Evolutionary conservation across 805 yeast species (phyloP).

Genomic region (Metschnikowia hibisci): DNA sequence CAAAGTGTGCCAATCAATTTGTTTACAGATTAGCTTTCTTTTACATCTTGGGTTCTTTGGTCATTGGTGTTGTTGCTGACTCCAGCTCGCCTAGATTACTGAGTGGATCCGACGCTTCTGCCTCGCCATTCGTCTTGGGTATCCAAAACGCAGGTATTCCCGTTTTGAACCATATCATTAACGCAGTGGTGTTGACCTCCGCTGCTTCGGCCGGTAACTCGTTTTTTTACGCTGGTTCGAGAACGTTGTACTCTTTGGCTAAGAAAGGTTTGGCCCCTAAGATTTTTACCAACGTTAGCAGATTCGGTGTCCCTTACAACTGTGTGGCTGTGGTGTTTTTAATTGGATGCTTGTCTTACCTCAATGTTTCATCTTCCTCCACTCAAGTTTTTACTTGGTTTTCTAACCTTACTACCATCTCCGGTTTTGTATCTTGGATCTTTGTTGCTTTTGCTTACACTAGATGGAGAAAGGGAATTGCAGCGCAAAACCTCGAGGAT

Average conservation of each 20-base stretch:
- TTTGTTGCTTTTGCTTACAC: slow-evolving; percentile 49
- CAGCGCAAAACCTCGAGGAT: slow-evolving; percentile 47
- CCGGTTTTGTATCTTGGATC: slow-evolving; percentile 66
- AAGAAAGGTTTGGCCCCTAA: slow-evolving; percentile 18
- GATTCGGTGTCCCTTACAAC: slow-evolving; percentile 42
- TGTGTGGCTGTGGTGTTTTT: slow-evolving; percentile 30
- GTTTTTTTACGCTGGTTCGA: slow-evolving; percentile 18
- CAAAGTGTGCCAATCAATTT: slow-evolving; percentile 59
- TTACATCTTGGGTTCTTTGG: slow-evolving; percentile 37
- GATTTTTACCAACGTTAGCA: slow-evolving; percentile 25
- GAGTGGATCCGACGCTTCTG: slow-evolving; percentile 47
- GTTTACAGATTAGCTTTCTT: slow-evolving; percentile 47
- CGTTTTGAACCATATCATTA: slow-evolving; percentile 71
- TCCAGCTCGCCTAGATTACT: slow-evolving; percentile 25
- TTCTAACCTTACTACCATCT: slow-evolving; percentile 59
- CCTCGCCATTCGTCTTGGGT: slow-evolving; percentile 78
- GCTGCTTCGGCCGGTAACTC: slow-evolving; percentile 40
- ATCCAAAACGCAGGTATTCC: slow-evolving; percentile 65
- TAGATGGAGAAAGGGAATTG: slow-evolving; percentile 63
- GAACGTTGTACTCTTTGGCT: slow-evolving; percentile 19
- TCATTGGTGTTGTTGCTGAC: slow-evolving; percentile 37
- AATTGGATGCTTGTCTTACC: slow-evolving; percentile 47
- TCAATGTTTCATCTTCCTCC: slow-evolving; percentile 52
- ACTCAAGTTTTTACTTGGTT: slow-evolving; percentile 60
- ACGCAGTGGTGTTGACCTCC: slow-evolving; percentile 67